phyloP scores from a whole-genome alignment of 2,329 filamentous ascomycete species.

The Ceratocystis variospora region DNA sequence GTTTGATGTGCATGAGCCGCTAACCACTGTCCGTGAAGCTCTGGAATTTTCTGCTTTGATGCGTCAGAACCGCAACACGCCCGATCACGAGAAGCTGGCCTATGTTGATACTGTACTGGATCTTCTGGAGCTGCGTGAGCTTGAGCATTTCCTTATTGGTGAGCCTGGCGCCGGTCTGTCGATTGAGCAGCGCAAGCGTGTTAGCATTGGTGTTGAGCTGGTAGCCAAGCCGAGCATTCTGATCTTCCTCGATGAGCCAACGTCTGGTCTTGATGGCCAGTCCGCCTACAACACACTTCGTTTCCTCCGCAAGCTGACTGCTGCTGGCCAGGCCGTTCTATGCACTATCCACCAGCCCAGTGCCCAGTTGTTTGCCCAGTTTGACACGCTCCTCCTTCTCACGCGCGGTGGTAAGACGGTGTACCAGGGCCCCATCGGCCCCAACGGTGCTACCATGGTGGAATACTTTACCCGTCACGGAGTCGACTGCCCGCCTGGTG shows the following conservation, averaged over 20 bases:
- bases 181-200: slow-evolving; percentile 39
- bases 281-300: slow-evolving; percentile 52
- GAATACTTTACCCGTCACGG: slow-evolving; percentile 55
- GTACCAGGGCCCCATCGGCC: slow-evolving; percentile 53
- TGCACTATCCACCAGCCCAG: slow-evolving; percentile 61
- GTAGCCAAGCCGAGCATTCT: slow-evolving; percentile 47
- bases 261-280: slow-evolving; percentile 52
- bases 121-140: slow-evolving; percentile 36
- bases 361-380: slow-evolving; percentile 50
- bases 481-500: slow-evolving; percentile 44
- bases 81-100: slow-evolving; percentile 53
- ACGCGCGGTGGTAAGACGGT: slow-evolving; percentile 51
- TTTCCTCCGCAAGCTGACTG: slow-evolving; percentile 52
- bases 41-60: slow-evolving; percentile 55
- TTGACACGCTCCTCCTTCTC: slow-evolving; percentile 51
- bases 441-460: slow-evolving; percentile 36
- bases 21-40: slow-evolving; percentile 62
- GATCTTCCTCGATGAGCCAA: slow-evolving; percentile 50
- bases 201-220: slow-evolving; percentile 48
- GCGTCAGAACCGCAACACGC: slow-evolving; percentile 51
- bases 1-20: slow-evolving; percentile 63
- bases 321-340: slow-evolving; percentile 52
- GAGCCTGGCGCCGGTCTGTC: slow-evolving; percentile 38
- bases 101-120: slow-evolving; percentile 73
- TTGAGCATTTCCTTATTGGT: slow-evolving; percentile 37